phyloP scores from a whole-genome alignment of 352 stramenopile genomes.

The Peronospora destructor region DNA sequence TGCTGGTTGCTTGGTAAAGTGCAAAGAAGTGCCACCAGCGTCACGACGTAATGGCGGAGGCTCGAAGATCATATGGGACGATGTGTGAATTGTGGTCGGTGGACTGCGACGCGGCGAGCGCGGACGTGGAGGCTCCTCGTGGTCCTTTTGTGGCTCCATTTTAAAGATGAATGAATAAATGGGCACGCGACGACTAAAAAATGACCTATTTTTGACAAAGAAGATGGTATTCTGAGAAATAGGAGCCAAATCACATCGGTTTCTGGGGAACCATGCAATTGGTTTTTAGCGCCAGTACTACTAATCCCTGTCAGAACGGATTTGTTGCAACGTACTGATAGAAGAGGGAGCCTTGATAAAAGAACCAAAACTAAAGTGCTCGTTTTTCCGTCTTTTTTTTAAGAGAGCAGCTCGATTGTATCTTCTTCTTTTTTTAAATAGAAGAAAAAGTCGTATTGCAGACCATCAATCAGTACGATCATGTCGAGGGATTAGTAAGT shows the following conservation, averaged over 20 bases:
- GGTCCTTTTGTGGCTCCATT: slow-evolving; percentile 26
- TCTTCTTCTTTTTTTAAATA: neutral
- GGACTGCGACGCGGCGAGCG: slow-evolving; percentile 11
- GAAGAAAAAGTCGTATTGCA: too few species aligned
- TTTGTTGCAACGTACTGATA: slow-evolving; percentile 17
- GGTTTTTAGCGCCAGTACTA: too few species aligned
- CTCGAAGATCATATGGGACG: slow-evolving; percentile 54
- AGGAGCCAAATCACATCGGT: too few species aligned
- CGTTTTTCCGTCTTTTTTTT: slow-evolving; percentile 6
- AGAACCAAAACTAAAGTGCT: neutral
- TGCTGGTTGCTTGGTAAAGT: slow-evolving; percentile 30
- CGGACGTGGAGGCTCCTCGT: slow-evolving; percentile 15
- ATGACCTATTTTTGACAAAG: too few species aligned
- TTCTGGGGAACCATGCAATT: too few species aligned
- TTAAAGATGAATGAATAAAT: too few species aligned
- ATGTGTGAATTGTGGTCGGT: slow-evolving; percentile 7
- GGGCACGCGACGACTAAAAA: too few species aligned
- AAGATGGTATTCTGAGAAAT: too few species aligned
- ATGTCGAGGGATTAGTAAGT: slow-evolving; percentile 82
- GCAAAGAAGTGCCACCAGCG: slow-evolving; percentile 38
- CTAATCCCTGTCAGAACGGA: slow-evolving; percentile 5
- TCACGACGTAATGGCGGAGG: slow-evolving; percentile 59
- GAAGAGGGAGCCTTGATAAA: neutral
- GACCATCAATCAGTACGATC: slow-evolving; percentile 16
- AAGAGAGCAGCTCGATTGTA: slow-evolving; percentile 3